Evolutionary conservation across 495 filamentous ascomycete genomes (phyloP).

Genomic region (Xylaria grammica): DNA sequence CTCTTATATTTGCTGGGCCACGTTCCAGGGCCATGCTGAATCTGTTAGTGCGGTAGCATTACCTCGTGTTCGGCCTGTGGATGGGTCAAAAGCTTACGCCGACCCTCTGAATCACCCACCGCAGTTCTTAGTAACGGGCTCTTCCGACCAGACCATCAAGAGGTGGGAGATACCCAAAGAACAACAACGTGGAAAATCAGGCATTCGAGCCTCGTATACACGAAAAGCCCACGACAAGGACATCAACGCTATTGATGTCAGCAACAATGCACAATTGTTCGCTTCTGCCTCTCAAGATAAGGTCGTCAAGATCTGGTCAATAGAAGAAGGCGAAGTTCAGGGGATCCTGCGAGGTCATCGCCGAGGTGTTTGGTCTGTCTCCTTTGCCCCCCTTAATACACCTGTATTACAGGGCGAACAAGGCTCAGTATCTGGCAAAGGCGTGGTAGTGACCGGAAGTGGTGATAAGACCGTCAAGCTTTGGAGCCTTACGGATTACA

Average conservation of each 20-base stretch:
- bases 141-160: constrained; percentile 93
- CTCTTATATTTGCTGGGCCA: constrained; percentile 77
- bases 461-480: constrained; percentile 96
- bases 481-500: constrained; percentile 93
- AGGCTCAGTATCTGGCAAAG: constrained; percentile 68
- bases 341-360: constrained; percentile 91
- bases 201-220: constrained; percentile 70
- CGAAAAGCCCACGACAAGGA: constrained; percentile 98
- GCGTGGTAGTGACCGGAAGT: constrained; percentile 82
- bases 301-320: constrained; percentile 94
- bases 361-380: constrained; percentile 92
- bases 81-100: constrained; percentile 64
- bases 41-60: constrained; percentile 91
- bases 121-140: constrained; percentile 83
- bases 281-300: constrained; percentile 96
- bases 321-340: constrained; percentile 82
- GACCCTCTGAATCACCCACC: constrained; percentile 81
- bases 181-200: constrained; percentile 49
- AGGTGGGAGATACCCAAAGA: constrained; percentile 73
- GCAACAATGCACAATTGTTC: constrained; percentile 71
- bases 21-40: constrained; percentile 90
- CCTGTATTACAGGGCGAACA: constrained; percentile 73
- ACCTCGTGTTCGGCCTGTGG: constrained; percentile 67
- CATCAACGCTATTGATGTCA: constrained; percentile 91
- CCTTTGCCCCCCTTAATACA: constrained; percentile 79